A percentile compares a stretch with the other conserved stretches of the same genome.
phyloP scores from a whole-genome alignment of 345 rosid species.

The Aquilaria yunnanensis region DNA sequence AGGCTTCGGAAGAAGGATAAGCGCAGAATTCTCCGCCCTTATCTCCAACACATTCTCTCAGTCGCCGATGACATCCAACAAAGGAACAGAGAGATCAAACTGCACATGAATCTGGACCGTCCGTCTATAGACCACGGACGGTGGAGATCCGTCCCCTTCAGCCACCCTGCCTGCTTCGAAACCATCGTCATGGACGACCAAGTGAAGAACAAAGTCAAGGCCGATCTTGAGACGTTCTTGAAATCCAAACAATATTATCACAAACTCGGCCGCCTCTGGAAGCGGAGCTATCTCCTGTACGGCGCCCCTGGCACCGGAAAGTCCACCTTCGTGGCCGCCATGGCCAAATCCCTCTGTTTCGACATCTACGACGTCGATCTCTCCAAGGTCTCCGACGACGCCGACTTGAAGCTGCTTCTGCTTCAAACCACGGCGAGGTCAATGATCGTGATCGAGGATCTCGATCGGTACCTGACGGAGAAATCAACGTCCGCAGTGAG shows the following conservation, averaged over 20 bases:
- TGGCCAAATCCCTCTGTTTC: slow-evolving; percentile 50
- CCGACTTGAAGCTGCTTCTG: slow-evolving; percentile 45
- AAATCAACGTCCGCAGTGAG: slow-evolving; percentile 33
- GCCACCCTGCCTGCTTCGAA: slow-evolving; percentile 56
- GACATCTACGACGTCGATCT: slow-evolving; percentile 58
- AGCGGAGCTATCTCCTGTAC: slow-evolving; percentile 57
- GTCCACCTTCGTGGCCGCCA: slow-evolving; percentile 49
- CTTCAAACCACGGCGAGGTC: slow-evolving; percentile 43
- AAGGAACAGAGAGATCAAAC: slow-evolving; percentile 29
- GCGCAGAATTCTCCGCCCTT: slow-evolving; percentile 53
- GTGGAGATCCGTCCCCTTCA: slow-evolving; percentile 54
- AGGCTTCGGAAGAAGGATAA: slow-evolving; percentile 46
- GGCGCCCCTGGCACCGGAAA: slow-evolving; percentile 68
- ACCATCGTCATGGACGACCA: slow-evolving; percentile 54
- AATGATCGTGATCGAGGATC: slow-evolving; percentile 47
- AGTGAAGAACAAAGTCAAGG: slow-evolving; percentile 38
- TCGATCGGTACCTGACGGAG: slow-evolving; percentile 40
- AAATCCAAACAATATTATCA: slow-evolving; percentile 59
- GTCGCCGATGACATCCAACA: slow-evolving; percentile 37
- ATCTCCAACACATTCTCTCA: slow-evolving; percentile 53
- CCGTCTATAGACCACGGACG: slow-evolving; percentile 15
- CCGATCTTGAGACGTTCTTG: slow-evolving; percentile 55
- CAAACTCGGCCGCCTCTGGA: slow-evolving; percentile 62
- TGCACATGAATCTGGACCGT: slow-evolving; percentile 31
- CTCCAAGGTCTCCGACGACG: slow-evolving; percentile 34